phyloP scores from a whole-genome alignment of 192 early-diverging fungal species.

The Entrophospora sp. region DNA sequence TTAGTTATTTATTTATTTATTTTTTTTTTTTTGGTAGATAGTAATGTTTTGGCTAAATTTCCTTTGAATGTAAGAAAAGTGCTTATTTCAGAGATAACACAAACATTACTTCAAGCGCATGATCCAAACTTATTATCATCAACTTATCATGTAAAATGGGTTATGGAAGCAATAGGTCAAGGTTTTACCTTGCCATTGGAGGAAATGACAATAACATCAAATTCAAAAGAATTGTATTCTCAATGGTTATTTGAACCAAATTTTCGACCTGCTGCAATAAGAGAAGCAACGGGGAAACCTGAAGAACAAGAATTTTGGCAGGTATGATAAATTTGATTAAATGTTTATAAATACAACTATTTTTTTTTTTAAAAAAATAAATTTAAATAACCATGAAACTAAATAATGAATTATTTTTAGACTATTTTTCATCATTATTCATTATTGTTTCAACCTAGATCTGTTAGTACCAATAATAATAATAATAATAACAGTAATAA shows the following conservation, averaged over 20 bases:
- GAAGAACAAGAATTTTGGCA: slow-evolving; percentile 67
- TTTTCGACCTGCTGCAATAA: slow-evolving; percentile 51
- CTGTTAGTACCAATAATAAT: slow-evolving; percentile 16
- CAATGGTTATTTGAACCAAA: slow-evolving; percentile 66
- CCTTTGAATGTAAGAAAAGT: slow-evolving; percentile 54
- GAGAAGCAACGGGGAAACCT: slow-evolving; percentile 27
- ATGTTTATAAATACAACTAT: background rate
- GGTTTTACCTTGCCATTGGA: slow-evolving; percentile 73
- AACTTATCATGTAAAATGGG: slow-evolving; percentile 70
- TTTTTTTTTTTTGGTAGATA: slow-evolving; percentile 39
- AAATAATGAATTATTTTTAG: slow-evolving; percentile 25
- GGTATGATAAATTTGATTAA: slow-evolving; percentile 26
- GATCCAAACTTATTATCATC: slow-evolving; percentile 60
- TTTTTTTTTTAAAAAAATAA: slow-evolving; percentile 14
- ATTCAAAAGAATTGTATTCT: slow-evolving; percentile 60
- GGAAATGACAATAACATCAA: slow-evolving; percentile 56
- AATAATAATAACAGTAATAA: too few relatives aligned
- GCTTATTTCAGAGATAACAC: slow-evolving; percentile 62
- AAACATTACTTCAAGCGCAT: slow-evolving; percentile 36
- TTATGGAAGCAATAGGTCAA: slow-evolving; percentile 80
- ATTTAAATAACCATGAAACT: background rate
- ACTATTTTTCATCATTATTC: slow-evolving; percentile 73
- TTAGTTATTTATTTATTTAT: too few relatives aligned
- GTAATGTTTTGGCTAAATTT: slow-evolving; percentile 57
- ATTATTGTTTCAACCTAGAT: slow-evolving; percentile 54